Percentiles rank a stretch among this genome's conserved stretches.
phyloP scores from a whole-genome alignment of 805 yeast genomes.

The Yarrowia yakushimensis region DNA sequence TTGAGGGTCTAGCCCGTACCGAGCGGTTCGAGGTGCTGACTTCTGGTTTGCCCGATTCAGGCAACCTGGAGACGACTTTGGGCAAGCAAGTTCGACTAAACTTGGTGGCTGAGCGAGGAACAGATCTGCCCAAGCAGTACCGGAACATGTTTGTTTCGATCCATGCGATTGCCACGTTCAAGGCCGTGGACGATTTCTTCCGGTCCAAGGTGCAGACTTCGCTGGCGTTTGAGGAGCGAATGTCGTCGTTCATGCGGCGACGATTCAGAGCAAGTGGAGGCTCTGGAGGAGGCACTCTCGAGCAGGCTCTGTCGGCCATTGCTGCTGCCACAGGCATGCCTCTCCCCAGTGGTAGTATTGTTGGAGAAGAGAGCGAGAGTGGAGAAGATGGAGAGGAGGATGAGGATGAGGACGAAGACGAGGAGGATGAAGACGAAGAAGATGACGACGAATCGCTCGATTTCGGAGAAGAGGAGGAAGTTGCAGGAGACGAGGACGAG shows the following conservation, averaged over 20 bases:
- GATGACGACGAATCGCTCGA: not conserved
- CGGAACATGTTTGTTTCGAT: constrained; percentile 41
- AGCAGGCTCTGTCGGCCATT: constrained; percentile 28
- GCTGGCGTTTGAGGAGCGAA: constrained; percentile 4
- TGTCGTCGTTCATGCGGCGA: constrained; percentile 8
- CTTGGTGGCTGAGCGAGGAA: constrained; percentile 40
- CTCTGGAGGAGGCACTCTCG: constrained; percentile 21
- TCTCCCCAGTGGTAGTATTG: not conserved
- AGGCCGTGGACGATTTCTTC: constrained; percentile 45
- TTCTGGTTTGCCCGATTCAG: constrained; percentile 40
- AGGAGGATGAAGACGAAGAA: constrained; percentile 23
- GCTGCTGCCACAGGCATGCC: constrained; percentile 28
- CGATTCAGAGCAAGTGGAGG: constrained; percentile 2
- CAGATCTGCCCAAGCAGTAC: constrained; percentile 19
- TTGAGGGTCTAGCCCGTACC: constrained; percentile 67
- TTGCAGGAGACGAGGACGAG: constrained; percentile 27
- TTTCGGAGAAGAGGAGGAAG: constrained; percentile 5
- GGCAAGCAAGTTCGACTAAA: constrained; percentile 67
- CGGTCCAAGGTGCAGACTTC: constrained; percentile 38
- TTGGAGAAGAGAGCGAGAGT: not conserved
- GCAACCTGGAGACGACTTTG: constrained; percentile 40
- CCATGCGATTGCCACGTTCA: constrained; percentile 54
- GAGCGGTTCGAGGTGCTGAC: constrained; percentile 67
- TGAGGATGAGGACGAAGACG: constrained; percentile 27
- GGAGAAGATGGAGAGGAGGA: constrained; percentile 15